These are phyloP conservation scores for Lecanicillium sp. DNA, from an alignment of 2,329 filamentous ascomycete genomes.

Conservation along the genomic window DNA sequence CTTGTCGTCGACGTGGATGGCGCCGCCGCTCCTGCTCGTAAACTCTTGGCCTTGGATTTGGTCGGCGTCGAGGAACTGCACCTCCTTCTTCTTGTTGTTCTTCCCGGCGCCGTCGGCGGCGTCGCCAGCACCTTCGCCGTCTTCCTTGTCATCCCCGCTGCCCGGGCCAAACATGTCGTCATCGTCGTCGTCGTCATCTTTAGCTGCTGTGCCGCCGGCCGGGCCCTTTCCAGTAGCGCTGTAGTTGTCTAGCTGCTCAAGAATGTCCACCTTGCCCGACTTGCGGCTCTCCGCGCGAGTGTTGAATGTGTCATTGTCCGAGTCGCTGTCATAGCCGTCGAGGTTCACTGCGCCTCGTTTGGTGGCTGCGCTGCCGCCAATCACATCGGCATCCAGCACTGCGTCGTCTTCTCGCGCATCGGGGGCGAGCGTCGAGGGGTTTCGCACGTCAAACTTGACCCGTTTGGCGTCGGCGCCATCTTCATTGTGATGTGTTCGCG, in stretches of 20 bases:
- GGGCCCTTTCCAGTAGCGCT: constrained; percentile 34
- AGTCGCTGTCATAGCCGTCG: constrained; percentile 94
- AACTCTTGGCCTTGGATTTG: constrained; percentile 75
- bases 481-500: constrained; percentile 63
- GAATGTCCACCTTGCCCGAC: constrained; percentile 40
- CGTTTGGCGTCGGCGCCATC: constrained; percentile 54
- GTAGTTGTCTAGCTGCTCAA: constrained; percentile 49
- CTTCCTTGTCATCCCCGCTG: constrained; percentile 45
- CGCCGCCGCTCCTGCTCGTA: constrained; percentile 65
- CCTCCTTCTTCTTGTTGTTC: constrained; percentile 57
- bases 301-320: constrained; percentile 83
- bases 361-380: constrained; percentile 68
- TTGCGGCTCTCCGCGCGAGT: constrained; percentile 57
- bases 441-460: constrained; percentile 87
- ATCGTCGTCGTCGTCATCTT: constrained; percentile 26
- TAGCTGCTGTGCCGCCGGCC: constrained; percentile 18
- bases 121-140: constrained; percentile 27
- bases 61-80: constrained; percentile 49
- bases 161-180: constrained; percentile 23
- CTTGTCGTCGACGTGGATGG: constrained; percentile 54
- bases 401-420: constrained; percentile 66
- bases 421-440: constrained; percentile 84
- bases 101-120: constrained; percentile 21
- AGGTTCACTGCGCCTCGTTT: constrained; percentile 94
- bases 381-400: constrained; percentile 85